phyloP scores from a whole-genome alignment of 208 protist species.

The Leishmania gerbilli region DNA sequence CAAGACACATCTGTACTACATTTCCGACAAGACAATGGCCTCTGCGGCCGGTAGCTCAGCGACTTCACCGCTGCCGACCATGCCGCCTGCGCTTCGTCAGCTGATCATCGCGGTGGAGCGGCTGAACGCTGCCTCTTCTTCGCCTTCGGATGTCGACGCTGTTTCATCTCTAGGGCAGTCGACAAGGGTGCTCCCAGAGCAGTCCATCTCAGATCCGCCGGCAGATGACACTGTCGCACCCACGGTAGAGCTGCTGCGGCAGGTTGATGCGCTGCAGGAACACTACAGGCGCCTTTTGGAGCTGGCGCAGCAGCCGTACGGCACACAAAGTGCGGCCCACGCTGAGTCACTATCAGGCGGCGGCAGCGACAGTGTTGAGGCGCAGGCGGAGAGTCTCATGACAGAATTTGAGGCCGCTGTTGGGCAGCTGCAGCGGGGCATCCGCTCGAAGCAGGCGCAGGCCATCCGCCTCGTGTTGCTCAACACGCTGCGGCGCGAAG shows the following conservation, averaged over 20 bases:
- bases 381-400: slow-evolving; percentile 12
- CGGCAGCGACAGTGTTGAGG: neutral
- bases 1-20: neutral
- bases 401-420: slow-evolving; percentile 19
- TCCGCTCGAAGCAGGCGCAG: slow-evolving; percentile 67
- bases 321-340: neutral
- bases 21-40: neutral
- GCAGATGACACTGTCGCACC: neutral
- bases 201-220: neutral
- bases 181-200: neutral
- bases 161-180: neutral
- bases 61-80: neutral
- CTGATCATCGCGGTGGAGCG: slow-evolving; percentile 4
- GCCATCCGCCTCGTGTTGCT: slow-evolving; percentile 53
- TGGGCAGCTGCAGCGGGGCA: slow-evolving; percentile 58
- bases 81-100: slow-evolving; percentile 7
- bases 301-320: slow-evolving; percentile 7
- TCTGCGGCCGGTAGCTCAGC: neutral
- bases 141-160: neutral
- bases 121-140: slow-evolving; percentile 5
- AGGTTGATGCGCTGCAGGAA: slow-evolving; percentile 32
- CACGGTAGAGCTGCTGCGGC: slow-evolving; percentile 40
- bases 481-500: slow-evolving; percentile 50
- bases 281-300: slow-evolving; percentile 38
- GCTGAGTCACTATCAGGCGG: neutral